phyloP scores from a whole-genome alignment of 495 filamentous ascomycete genomes.

The Thermochaetoides thermophila region DNA sequence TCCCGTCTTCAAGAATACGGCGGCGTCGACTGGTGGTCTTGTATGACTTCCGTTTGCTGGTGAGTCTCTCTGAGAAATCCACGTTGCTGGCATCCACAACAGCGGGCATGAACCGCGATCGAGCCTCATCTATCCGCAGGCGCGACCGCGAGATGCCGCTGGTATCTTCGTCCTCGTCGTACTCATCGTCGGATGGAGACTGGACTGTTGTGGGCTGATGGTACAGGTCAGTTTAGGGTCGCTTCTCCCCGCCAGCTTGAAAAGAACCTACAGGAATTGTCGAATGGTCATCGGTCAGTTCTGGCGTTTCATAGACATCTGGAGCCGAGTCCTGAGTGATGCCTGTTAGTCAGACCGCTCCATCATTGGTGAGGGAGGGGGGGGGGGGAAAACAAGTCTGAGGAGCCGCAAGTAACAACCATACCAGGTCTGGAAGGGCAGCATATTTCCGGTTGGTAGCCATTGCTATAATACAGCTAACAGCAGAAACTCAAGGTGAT shows the following conservation, averaged over 20 bases:
- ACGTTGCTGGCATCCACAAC: conserved; percentile 57
- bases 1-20: conserved; percentile 42
- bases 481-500: too few relatives aligned
- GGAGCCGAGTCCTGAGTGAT: conserved; percentile 61
- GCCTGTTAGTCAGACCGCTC: conserved; percentile 2
- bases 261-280: conserved; percentile 50
- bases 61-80: conserved; percentile 73
- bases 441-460: conserved; percentile 59
- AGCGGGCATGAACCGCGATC: conserved; percentile 62
- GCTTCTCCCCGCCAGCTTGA: conserved; percentile 5
- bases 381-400: too few relatives aligned
- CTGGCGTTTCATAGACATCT: conserved; percentile 91
- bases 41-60: conserved; percentile 66
- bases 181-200: conserved; percentile 50
- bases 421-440: conserved; percentile 68
- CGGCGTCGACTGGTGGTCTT: conserved; percentile 51
- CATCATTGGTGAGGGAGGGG: neutral
- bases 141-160: conserved; percentile 57
- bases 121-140: conserved; percentile 60
- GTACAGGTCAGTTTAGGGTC: conserved; percentile 8
- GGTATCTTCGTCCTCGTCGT: conserved; percentile 46
- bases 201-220: conserved; percentile 47
- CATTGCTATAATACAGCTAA: too few relatives aligned
- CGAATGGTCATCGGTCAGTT: conserved; percentile 73
- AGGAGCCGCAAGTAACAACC: conserved; percentile 9